Evolutionary conservation across 148 eudicot genomes (phyloP).

Genomic region (Rhododendron molle): DNA sequence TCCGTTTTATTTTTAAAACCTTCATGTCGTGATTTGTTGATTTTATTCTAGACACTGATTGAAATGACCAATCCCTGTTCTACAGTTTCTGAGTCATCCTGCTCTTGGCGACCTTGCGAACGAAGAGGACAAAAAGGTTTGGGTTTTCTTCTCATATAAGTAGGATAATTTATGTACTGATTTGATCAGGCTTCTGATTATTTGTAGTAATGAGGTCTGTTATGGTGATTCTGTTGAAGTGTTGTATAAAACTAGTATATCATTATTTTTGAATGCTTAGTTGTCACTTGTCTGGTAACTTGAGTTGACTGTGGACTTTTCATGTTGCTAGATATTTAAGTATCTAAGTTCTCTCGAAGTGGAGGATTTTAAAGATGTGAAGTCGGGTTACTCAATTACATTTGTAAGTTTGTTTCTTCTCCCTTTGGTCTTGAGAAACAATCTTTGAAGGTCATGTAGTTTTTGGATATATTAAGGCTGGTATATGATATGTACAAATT

Average conservation of each 20-base stretch:
- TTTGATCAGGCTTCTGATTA: not conserved
- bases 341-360: slow-evolving; percentile 81
- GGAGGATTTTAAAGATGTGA: slow-evolving; percentile 85
- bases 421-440: not conserved
- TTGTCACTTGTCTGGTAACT: not conserved
- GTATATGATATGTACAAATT: not conserved
- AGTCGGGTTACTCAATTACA: slow-evolving; percentile 85
- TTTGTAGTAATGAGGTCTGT: not conserved
- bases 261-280: not conserved
- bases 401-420: slow-evolving; percentile 58
- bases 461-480: not conserved
- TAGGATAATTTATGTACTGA: not conserved
- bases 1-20: not conserved
- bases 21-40: not conserved
- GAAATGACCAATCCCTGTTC: slow-evolving; percentile 6
- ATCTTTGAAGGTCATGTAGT: not conserved
- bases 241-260: not conserved
- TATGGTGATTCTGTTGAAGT: not conserved
- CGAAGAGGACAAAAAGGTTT: slow-evolving; percentile 90
- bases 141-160: not conserved
- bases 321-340: slow-evolving; percentile 63
- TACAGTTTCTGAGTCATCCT: slow-evolving; percentile 94
- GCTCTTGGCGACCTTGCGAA: slow-evolving; percentile 70
- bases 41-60: not conserved
- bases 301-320: not conserved